Evolutionary conservation across 2,329 filamentous ascomycete genomes (phyloP).

Genomic region (Setomelanomma holmii): DNA sequence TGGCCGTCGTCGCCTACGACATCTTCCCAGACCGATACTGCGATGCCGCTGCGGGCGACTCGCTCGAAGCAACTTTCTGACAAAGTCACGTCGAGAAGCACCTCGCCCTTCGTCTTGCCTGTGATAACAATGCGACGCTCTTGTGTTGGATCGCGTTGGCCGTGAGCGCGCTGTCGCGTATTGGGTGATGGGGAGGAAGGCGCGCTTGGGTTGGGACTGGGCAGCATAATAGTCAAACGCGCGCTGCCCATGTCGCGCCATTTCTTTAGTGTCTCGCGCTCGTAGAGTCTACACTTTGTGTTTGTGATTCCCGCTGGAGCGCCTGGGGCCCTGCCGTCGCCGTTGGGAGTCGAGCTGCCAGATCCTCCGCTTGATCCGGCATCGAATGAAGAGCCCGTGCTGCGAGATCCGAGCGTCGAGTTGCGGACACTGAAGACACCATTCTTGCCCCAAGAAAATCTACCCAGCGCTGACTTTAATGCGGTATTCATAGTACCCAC

Average conservation of each 20-base stretch:
- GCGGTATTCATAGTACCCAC: conserved; percentile 79
- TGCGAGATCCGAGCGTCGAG: conserved; percentile 72
- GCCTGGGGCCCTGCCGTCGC: conserved; percentile 32
- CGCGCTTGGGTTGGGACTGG: conserved; percentile 62
- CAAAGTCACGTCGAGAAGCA: conserved; percentile 82
- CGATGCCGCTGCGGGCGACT: conserved; percentile 84
- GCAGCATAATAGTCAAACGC: conserved; percentile 79
- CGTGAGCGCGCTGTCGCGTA: conserved; percentile 44
- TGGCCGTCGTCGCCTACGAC: conserved; percentile 57
- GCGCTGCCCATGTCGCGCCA: conserved; percentile 94
- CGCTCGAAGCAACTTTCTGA: conserved; percentile 85
- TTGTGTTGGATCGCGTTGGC: conserved; percentile 54
- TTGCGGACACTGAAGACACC: conserved; percentile 83
- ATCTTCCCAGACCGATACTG: conserved; percentile 84
- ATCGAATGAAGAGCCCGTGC: conserved; percentile 59
- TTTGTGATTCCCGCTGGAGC: conserved; percentile 74
- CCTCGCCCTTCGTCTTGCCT: conserved; percentile 70
- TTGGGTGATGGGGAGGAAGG: conserved; percentile 30
- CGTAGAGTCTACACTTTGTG: conserved; percentile 85
- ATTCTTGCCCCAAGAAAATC: conserved; percentile 71
- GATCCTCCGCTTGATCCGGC: conserved; percentile 52
- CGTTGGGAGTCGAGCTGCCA: conserved; percentile 44
- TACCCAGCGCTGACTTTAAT: conserved; percentile 73
- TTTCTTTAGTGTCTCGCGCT: conserved; percentile 74
- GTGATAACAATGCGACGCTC: conserved; percentile 87